Conservation (phyloP, 228 moss, liverwort and hornwort genomes). For the Sphagnum fallax region DNA sequence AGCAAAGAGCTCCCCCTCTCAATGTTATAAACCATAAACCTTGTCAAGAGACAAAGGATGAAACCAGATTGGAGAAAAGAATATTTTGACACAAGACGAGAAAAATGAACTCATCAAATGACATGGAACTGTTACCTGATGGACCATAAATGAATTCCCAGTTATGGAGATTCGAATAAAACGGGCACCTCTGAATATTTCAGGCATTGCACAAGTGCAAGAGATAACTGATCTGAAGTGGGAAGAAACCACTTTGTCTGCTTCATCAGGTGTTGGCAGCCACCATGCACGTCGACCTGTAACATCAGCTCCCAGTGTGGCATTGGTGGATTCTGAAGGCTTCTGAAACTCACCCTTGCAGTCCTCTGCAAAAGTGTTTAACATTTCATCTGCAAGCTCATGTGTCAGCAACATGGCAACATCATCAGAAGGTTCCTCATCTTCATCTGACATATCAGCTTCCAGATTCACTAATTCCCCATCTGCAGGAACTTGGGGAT, state of each 20-base stretch:
- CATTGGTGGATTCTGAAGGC: conserved; percentile 8
- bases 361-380: conserved; percentile 24
- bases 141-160: conserved; percentile 93
- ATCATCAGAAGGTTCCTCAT: conserved; percentile 31
- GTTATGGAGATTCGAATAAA: conserved; percentile 78
- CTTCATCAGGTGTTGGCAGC: conserved; percentile 60
- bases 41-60: no score
- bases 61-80: background rate
- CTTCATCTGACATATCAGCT: conserved; percentile 35
- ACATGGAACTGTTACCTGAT: conserved; percentile 45
- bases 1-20: no score
- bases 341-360: background rate
- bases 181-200: conserved; percentile 35
- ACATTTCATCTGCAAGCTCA: conserved; percentile 33
- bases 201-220: conserved; percentile 60
- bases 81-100: background rate
- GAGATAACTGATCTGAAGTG: conserved; percentile 73
- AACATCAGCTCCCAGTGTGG: conserved; percentile 8
- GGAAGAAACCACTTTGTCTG: conserved; percentile 74
- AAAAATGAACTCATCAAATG: no score
- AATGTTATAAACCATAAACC: no score
- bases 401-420: conserved; percentile 21
- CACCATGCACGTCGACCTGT: conserved; percentile 64
- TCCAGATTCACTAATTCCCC: background rate
- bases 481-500: conserved; percentile 4